Conservation (phyloP, 352 stramenopile species). For the Hyaloperonospora arabidopsidis region DNA sequence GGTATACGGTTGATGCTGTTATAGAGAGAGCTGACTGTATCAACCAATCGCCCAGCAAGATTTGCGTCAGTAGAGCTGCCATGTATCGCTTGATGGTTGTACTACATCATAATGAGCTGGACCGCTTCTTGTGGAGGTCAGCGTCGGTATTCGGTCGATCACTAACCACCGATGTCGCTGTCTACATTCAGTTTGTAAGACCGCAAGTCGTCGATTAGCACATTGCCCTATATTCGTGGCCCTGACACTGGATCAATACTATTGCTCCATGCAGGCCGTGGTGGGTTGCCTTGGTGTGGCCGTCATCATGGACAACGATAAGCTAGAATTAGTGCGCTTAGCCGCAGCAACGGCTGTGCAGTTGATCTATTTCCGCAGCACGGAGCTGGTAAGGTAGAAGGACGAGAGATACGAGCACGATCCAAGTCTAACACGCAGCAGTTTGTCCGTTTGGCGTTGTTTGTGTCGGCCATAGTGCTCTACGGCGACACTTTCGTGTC, state of each 20-base stretch:
- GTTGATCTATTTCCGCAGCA: constrained; percentile 63
- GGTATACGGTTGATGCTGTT: no score
- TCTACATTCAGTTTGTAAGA: constrained; percentile 46
- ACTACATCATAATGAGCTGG: constrained; percentile 50
- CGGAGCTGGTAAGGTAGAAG: constrained; percentile 30
- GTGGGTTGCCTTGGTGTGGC: constrained; percentile 24
- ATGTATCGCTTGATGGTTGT: constrained; percentile 41
- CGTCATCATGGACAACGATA: constrained; percentile 46
- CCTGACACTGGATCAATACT: constrained; percentile 6
- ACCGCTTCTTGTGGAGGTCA: constrained; percentile 52
- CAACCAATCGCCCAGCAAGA: no score
- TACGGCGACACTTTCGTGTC: constrained; percentile 55
- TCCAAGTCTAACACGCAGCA: constrained; percentile 16
- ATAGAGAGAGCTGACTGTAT: no score
- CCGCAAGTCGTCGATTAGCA: background rate
- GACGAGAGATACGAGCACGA: background rate
- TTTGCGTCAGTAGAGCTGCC: no score
- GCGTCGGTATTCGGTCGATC: constrained; percentile 38
- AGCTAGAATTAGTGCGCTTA: constrained; percentile 40
- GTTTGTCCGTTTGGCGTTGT: constrained; percentile 52
- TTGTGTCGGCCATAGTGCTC: constrained; percentile 42
- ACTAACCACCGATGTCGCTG: constrained; percentile 27
- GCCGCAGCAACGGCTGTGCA: constrained; percentile 19
- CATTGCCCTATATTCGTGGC: background rate
- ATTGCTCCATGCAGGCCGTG: constrained; percentile 20